Conservation (phyloP, 2,329 filamentous ascomycete species). For the Monosporascus sp. region DNA sequence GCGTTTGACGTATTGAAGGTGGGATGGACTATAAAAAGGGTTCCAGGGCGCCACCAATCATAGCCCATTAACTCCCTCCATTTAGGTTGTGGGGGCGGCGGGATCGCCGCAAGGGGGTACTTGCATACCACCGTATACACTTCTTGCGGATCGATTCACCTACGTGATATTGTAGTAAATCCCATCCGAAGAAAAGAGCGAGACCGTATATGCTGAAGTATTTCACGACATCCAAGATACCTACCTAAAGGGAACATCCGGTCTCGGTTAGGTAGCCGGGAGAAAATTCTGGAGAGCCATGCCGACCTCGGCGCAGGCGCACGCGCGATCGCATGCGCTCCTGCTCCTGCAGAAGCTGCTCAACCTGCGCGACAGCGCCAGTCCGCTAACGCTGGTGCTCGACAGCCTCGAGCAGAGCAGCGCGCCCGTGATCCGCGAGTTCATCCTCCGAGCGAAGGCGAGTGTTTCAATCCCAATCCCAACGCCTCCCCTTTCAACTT, state of each 20-base stretch:
- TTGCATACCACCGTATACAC: neutral
- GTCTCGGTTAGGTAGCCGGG: neutral
- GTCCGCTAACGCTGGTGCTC: conserved; percentile 79
- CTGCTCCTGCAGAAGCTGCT: conserved; percentile 79
- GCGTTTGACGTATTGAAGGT: too few relatives aligned
- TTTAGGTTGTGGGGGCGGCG: neutral
- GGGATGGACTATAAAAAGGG: neutral
- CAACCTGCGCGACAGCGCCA: conserved; percentile 70
- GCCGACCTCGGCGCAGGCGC: conserved; percentile 52
- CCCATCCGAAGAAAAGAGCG: too few relatives aligned
- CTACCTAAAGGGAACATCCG: neutral
- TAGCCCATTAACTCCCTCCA: neutral
- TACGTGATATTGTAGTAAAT: too few relatives aligned
- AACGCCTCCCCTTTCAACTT: neutral
- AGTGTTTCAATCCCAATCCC: conserved; percentile 9
- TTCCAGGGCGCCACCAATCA: neutral
- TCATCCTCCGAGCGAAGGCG: conserved; percentile 70
- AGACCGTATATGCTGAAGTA: too few relatives aligned
- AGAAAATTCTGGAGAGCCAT: conserved; percentile 30
- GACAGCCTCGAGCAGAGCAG: conserved; percentile 82
- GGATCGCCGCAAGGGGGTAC: neutral
- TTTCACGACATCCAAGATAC: too few relatives aligned
- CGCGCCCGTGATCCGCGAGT: conserved; percentile 64
- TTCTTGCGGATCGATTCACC: too few relatives aligned
- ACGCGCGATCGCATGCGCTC: conserved; percentile 78